These are phyloP conservation scores for Epichloe elymi DNA, from an alignment of 2,329 filamentous ascomycete species.

Conservation along the genomic window DNA sequence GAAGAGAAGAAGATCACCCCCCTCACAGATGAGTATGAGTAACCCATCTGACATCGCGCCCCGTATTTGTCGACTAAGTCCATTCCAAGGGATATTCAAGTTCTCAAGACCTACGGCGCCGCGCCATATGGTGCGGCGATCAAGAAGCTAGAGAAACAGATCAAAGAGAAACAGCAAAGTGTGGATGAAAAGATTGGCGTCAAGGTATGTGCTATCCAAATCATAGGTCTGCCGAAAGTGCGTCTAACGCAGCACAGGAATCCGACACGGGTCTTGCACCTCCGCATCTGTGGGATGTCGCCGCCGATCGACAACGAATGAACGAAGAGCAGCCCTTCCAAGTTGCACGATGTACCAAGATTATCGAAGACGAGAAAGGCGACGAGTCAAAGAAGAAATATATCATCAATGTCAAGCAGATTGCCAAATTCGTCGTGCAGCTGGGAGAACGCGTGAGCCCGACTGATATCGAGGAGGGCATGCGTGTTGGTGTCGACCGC, in stretches of 20 bases:
- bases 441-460: constrained; percentile 92
- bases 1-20: constrained; percentile 99
- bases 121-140: constrained; percentile 87
- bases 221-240: neutral
- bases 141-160: constrained; percentile 97
- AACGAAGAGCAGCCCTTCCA: constrained; percentile 94
- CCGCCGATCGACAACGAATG: constrained; percentile 97
- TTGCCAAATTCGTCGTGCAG: constrained; percentile 98
- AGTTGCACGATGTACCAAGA: constrained; percentile 96
- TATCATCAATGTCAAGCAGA: constrained; percentile 99
- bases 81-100: constrained; percentile 77
- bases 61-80: constrained; percentile 11
- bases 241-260: constrained; percentile 46
- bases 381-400: constrained; percentile 98
- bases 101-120: constrained; percentile 96
- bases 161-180: constrained; percentile 96
- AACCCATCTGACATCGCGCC: neutral
- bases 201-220: constrained; percentile 37
- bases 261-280: constrained; percentile 96
- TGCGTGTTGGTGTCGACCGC: constrained; percentile 94
- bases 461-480: constrained; percentile 98
- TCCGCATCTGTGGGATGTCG: constrained; percentile 97
- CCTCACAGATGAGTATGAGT: constrained; percentile 79
- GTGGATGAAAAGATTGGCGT: constrained; percentile 98
- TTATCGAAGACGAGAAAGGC: constrained; percentile 87